Percentiles rank a stretch among this genome's conserved stretches.
phyloP scores from a whole-genome alignment of 78 protist species.

The Cavenderia fasciculata region DNA sequence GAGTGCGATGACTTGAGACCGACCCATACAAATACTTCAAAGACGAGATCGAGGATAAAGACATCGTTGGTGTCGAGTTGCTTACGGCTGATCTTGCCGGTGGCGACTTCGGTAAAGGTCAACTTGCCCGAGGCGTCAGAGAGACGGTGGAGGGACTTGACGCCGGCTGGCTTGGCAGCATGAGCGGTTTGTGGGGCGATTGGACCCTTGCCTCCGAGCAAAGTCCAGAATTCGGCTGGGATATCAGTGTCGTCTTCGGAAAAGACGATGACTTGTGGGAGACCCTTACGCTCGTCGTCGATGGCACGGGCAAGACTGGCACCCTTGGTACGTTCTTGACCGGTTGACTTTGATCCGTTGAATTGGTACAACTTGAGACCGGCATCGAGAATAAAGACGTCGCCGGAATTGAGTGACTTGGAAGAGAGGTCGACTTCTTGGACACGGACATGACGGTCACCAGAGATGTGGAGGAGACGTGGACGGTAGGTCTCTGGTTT shows the following conservation, averaged over 20 bases:
- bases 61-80: conserved; percentile 65
- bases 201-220: conserved; percentile 54
- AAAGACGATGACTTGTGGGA: conserved; percentile 14
- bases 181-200: neutral
- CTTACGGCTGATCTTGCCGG: neutral
- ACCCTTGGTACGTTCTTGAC: conserved; percentile 28
- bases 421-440: conserved; percentile 42
- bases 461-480: conserved; percentile 37
- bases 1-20: conserved; percentile 22
- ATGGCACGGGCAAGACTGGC: conserved; percentile 7
- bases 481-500: conserved; percentile 42
- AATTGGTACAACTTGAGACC: conserved; percentile 60
- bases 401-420: conserved; percentile 68
- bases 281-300: conserved; percentile 52
- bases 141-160: conserved; percentile 6
- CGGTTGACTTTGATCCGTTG: conserved; percentile 49
- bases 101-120: conserved; percentile 37
- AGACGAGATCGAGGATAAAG: conserved; percentile 76
- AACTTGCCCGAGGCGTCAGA: conserved; percentile 53
- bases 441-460: conserved; percentile 46
- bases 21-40: conserved; percentile 75
- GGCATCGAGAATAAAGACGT: conserved; percentile 79
- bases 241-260: conserved; percentile 35
- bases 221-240: conserved; percentile 43
- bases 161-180: neutral